Evolutionary conservation across 805 yeast species (phyloP), one percentile per base, ranked within the genome.

Genomic region (Yueomyces sinensis): DNA sequence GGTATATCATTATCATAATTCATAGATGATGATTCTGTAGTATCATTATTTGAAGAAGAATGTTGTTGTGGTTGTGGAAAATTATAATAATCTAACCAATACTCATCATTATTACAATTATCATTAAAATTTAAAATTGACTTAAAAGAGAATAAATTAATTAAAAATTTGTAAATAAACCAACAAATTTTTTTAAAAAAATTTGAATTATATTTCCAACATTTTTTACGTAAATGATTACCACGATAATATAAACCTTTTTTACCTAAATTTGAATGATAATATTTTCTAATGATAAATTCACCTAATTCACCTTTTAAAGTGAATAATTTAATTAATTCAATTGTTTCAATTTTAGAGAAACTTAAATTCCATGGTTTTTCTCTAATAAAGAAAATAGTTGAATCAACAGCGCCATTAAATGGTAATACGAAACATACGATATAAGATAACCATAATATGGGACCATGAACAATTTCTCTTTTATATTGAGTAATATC

Each of bases 351-450:
- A 13, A 49, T 42, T 3, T 35, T 37, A 16, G 36, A 35, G 60
- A 60, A 62, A 1, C 67, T 59, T 38, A 66, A 59, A 32, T 62
- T 62, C 94, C 94, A 83, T 1, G 94, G 94, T 38, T 63, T 67
- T 50, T 86, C 96, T 36, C 94, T 64, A 41, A 75, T 70, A 25
- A 80, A 59, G 50, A 82, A 86, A 9, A 84, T 94, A 14, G 71
- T 38, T 0, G 86, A 65, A 49, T 86, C 94, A 18, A 86, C 74
- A 19, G 76, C 63, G 32, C 94, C 86, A 54, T 79, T 79, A 45
- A 82, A 67, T 2, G 94, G 87, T 54, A 80, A 86, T 63, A 77
- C 72, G 43, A 76, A 75, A 0, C 91, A 80, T n/a, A 79, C 73
- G 36, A 79, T 58, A 34, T 72, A 68, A 34, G 71, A 68, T 29